A percentile compares a stretch with the other conserved stretches of the same genome.
Conservation (phyloP, 768 basidiomycete species). For the Boletus fagicola region DNA sequence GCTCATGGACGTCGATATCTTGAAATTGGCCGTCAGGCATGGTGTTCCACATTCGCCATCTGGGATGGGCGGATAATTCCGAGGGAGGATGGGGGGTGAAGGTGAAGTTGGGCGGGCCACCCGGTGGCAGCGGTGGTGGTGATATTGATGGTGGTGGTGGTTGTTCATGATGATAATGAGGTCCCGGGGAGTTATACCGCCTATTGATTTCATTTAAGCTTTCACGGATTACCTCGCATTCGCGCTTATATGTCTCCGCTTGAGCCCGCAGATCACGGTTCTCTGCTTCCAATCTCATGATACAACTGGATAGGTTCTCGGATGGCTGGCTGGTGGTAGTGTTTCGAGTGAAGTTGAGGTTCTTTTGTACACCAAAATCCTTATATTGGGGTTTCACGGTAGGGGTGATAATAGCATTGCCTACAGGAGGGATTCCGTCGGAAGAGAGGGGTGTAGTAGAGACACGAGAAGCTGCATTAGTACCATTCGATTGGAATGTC, state of each 20-base stretch:
- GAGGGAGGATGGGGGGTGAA: background rate
- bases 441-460: slow-evolving; percentile 6
- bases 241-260: slow-evolving; percentile 6
- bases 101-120: slow-evolving; percentile 1
- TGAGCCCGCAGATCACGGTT: slow-evolving; percentile 12
- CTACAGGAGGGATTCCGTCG: slow-evolving; percentile 3
- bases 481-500: slow-evolving; percentile 28
- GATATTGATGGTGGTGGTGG: background rate
- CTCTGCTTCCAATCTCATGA: slow-evolving; percentile 20
- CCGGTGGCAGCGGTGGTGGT: background rate
- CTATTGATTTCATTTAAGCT: slow-evolving; percentile 13
- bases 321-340: background rate
- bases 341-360: slow-evolving; percentile 21
- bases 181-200: slow-evolving; percentile 1
- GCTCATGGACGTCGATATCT: background rate
- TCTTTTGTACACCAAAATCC: slow-evolving; percentile 26
- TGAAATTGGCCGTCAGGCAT: background rate
- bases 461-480: slow-evolving; percentile 9
- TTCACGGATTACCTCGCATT: slow-evolving; percentile 8
- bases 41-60: slow-evolving; percentile 15
- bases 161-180: background rate
- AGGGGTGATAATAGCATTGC: background rate
- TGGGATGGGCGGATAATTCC: slow-evolving; percentile 14
- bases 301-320: slow-evolving; percentile 9
- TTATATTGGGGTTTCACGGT: slow-evolving; percentile 13